These are phyloP conservation scores for Phytophthora pseudosyringae DNA, from an alignment of 352 stramenopile species.

Conservation along the genomic window DNA sequence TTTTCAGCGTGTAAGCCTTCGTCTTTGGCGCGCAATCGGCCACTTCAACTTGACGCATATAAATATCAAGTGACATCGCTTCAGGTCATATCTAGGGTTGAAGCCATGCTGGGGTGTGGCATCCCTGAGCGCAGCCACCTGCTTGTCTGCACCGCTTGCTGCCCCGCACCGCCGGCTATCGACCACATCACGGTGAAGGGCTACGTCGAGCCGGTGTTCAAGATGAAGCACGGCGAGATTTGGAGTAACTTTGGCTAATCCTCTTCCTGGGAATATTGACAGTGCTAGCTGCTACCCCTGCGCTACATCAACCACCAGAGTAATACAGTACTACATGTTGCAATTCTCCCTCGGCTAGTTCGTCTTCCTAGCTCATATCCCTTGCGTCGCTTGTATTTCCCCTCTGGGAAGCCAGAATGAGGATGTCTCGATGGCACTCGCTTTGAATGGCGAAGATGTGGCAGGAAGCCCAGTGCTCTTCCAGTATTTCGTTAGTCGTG, in stretches of 20 bases:
- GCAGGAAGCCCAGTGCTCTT: conserved; percentile 23
- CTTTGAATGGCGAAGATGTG: conserved; percentile 37
- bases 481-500: conserved; percentile 28
- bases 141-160: conserved; percentile 14
- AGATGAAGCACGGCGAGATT: conserved; percentile 35
- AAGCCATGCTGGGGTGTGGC: too few species aligned
- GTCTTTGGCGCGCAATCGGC: too few species aligned
- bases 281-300: conserved; percentile 36
- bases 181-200: conserved; percentile 35
- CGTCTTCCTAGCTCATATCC: too few species aligned
- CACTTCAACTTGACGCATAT: conserved; percentile 3
- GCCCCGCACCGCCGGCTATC: background rate
- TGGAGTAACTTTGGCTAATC: conserved; percentile 33
- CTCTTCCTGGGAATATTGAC: conserved; percentile 32
- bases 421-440: conserved; percentile 28
- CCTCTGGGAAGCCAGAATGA: conserved; percentile 15
- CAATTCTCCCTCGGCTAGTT: too few species aligned
- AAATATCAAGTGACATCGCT: background rate
- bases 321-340: too few species aligned
- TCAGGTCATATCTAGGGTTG: too few species aligned
- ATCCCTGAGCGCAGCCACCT: conserved; percentile 18
- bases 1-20: too few species aligned
- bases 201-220: conserved; percentile 27
- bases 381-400: conserved; percentile 38
- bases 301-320: conserved; percentile 49